phyloP scores from a whole-genome alignment of 257 asterid genomes.

The Penstemon newberryi region DNA sequence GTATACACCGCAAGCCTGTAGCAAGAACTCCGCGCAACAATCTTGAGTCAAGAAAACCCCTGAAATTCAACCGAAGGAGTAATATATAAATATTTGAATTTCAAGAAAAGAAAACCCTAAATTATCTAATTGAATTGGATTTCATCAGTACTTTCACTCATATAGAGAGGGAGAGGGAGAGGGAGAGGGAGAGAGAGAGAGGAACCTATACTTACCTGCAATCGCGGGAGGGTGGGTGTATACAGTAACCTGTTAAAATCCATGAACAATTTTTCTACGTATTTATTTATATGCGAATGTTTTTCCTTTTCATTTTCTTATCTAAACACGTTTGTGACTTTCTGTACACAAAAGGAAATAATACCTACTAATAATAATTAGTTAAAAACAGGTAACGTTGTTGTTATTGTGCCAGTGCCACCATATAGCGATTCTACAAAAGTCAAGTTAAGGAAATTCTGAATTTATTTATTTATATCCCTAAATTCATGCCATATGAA shows the following conservation, averaged over 20 bases:
- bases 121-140: constrained; percentile 31
- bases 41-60: constrained; percentile 34
- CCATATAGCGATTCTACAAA: no score
- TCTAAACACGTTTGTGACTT: no score
- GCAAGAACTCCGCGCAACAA: constrained; percentile 31
- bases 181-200: neutral
- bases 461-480: no score
- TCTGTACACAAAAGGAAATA: no score
- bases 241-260: neutral
- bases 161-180: neutral
- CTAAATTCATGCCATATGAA: no score
- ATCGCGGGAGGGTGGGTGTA: constrained; percentile 30
- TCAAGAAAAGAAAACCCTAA: constrained; percentile 21
- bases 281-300: no score
- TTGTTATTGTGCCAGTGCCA: no score
- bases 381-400: no score
- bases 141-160: constrained; percentile 27
- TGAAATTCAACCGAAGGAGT: constrained; percentile 31
- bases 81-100: constrained; percentile 21
- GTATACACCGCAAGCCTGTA: constrained; percentile 29
- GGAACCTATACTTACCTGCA: constrained; percentile 37
- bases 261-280: no score
- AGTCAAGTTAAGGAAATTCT: no score
- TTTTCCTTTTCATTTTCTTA: no score
- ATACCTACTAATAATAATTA: no score